Conservation (phyloP, 2,329 filamentous ascomycete species). For the Xylariaceae sp. region DNA sequence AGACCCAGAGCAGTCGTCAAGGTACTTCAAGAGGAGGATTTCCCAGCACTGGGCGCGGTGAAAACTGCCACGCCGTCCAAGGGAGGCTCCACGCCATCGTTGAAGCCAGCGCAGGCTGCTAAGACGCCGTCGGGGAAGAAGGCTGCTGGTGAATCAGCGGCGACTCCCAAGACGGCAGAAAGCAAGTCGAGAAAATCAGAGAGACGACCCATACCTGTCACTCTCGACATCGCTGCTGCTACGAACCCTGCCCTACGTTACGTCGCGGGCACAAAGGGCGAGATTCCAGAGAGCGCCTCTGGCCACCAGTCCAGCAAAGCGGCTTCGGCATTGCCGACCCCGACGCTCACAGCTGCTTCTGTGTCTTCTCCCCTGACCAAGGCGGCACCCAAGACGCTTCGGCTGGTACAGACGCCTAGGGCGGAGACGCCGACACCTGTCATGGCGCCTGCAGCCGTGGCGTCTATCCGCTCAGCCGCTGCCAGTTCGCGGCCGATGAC, state of each 20-base stretch:
- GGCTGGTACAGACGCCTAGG: constrained; percentile 64
- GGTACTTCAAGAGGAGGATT: constrained; percentile 55
- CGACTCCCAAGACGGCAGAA: constrained; percentile 18
- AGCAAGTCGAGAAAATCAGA: constrained; percentile 21
- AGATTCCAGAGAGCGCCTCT: constrained; percentile 17
- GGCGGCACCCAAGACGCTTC: constrained; percentile 57
- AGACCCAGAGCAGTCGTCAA: constrained; percentile 32
- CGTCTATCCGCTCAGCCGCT: constrained; percentile 28
- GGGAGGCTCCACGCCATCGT: constrained; percentile 29
- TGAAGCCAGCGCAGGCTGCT: constrained; percentile 27
- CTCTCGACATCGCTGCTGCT: constrained; percentile 46
- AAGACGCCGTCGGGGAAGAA: constrained; percentile 28
- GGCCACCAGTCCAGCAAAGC: constrained; percentile 18
- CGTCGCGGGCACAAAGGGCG: constrained; percentile 25
- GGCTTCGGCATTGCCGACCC: constrained; percentile 44
- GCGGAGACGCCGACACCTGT: constrained; percentile 45
- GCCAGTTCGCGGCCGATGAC: constrained; percentile 57
- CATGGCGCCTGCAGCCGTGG: constrained; percentile 27
- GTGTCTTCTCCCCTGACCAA: constrained; percentile 48
- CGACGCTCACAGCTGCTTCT: constrained; percentile 40
- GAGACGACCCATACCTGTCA: constrained; percentile 36
- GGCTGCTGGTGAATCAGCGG: constrained; percentile 21
- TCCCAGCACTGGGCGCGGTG: constrained; percentile 51
- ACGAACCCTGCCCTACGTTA: constrained; percentile 20
- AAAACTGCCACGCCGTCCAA: constrained; percentile 34